Evolutionary conservation across 2,329 filamentous ascomycete species (phyloP), one percentile per base, ranked within the genome.

Genomic region (Torrubiellomyces zombiae): DNA sequence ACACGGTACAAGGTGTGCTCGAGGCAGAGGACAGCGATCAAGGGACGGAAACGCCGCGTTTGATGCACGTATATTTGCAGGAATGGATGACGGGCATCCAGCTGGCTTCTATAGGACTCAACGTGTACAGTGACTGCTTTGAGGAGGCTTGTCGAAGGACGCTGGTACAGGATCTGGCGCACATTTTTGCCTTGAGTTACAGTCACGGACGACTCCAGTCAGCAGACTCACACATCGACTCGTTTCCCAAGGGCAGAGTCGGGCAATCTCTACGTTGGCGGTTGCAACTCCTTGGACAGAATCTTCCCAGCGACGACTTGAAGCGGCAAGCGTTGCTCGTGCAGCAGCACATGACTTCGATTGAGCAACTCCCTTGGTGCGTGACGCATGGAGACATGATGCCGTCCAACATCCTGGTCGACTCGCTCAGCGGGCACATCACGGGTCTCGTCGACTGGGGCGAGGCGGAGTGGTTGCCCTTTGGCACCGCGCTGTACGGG

Each of bases 401-500:
- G 1, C 52, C 65, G 0, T 53, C 53, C 3, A 75, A 75, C 30
- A 55, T 75, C 21, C 54, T 74, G 38, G 51, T 71, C 0, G 46
- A 58, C 26, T 36, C 46, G 1, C 28, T 43, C 2, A 53, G 52
- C 0, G 63, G 60, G 26, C 27, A 35, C 3, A 38, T 75, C 6
- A 50, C 38, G 0, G 72, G 69, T 2, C 30, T 75, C 1, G 52
- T 76, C 0, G 72, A 76, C 38, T 76, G 70, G 71, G 65, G 66
- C 0, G 71, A 76, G 38, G 67, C 61, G 0, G 69, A 75, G 38
- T 58, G 50, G 30, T 40, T 73, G 7, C 69, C 69, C 0, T 69
- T 72, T 34, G 71, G 70, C 0, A 51, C 63, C 3, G 62, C 60
- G 14, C 42, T 73, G 21, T 75, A 73, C 34, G 69, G 68, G 0